Percentiles rank a stretch among this genome's conserved stretches.
These are phyloP conservation scores for Panellus pusillus DNA, from an alignment of 768 basidiomycete genomes.

Conservation along the genomic window DNA sequence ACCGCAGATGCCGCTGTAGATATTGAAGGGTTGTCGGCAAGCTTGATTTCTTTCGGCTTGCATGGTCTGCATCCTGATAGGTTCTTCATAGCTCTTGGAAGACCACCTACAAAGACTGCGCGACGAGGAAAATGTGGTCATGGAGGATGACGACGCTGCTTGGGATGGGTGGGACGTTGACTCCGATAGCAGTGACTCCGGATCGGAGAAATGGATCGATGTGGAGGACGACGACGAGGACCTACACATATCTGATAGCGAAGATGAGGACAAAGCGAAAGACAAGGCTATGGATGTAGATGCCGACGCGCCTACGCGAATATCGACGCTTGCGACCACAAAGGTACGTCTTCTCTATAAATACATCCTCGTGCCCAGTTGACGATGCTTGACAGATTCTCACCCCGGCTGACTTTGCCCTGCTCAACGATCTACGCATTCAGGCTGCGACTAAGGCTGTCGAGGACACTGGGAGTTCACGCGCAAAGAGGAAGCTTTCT, in stretches of 20 bases:
- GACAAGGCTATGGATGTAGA: slow-evolving; percentile 36
- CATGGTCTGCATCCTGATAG: neutral
- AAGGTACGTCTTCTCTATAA: slow-evolving; percentile 59
- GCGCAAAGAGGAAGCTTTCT: slow-evolving; percentile 88
- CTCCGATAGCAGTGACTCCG: slow-evolving; percentile 60
- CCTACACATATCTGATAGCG: slow-evolving; percentile 83
- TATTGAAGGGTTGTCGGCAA: slow-evolving; percentile 86
- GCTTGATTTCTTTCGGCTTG: slow-evolving; percentile 27
- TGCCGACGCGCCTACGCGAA: slow-evolving; percentile 35
- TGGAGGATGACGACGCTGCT: slow-evolving; percentile 61
- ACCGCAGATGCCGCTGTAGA: slow-evolving; percentile 70
- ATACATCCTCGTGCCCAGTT: neutral
- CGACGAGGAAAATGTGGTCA: slow-evolving; percentile 56
- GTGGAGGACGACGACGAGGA: slow-evolving; percentile 66
- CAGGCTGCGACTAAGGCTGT: slow-evolving; percentile 74
- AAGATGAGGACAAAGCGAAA: slow-evolving; percentile 63
- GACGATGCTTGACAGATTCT: slow-evolving; percentile 65
- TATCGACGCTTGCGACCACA: slow-evolving; percentile 75
- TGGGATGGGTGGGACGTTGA: slow-evolving; percentile 93
- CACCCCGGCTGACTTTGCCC: slow-evolving; percentile 93
- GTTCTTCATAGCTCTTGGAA: slow-evolving; percentile 68
- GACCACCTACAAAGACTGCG: slow-evolving; percentile 76
- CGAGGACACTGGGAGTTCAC: slow-evolving; percentile 66
- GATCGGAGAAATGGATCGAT: slow-evolving; percentile 76
- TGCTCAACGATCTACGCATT: slow-evolving; percentile 85